Base-by-base conservation (phyloP, 495 filamentous ascomycete genomes). In the Aspergillus leporis region DNA sequence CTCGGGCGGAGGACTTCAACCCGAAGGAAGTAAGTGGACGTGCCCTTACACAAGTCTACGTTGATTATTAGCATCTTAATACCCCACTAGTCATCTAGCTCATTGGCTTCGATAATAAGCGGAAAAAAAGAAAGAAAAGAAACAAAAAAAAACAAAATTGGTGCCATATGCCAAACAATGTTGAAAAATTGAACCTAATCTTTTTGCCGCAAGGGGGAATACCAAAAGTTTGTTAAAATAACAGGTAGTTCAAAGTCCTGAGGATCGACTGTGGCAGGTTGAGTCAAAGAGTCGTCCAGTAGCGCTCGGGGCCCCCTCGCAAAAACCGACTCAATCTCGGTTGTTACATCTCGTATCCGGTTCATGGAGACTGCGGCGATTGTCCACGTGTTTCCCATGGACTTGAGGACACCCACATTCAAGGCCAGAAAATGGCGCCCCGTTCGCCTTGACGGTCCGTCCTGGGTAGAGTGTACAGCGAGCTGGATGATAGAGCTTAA, bases 1-100 rank as follows among this genome's bases (percentile, higher is more conserved):
- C 77, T 0, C 66, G 74, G 19, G 60, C 48, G 13, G 28, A 41
- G 6, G 55, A 59, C 36, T 54, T 59, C 48, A 67, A 61, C 14
- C 53, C 81, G 2, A 67, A 77, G 18, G 49, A 64, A 30, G 36
- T 40, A 40, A 2, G 36, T 40, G 12, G 12, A 40, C 3, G 36
- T 13, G 12, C 36, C 36, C 2, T 13, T 40, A 3, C 36, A n/a
- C 9, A n/a, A 40, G 25, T n/a, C n/a, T n/a, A n/a, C n/a, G n/a
- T n/a, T n/a, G n/a, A n/a, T n/a, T n/a, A n/a, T n/a, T n/a, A n/a
- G n/a, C n/a, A n/a, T n/a, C n/a, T n/a, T n/a, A n/a, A n/a, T n/a
- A n/a, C n/a, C n/a, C n/a, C n/a, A n/a, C n/a, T n/a, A n/a, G n/a
- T n/a, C n/a, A n/a, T n/a, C n/a, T n/a, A n/a, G n/a, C n/a, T n/a